Base-by-base conservation (phyloP, 2,329 filamentous ascomycete species). In the Scedosporium boydii region DNA sequence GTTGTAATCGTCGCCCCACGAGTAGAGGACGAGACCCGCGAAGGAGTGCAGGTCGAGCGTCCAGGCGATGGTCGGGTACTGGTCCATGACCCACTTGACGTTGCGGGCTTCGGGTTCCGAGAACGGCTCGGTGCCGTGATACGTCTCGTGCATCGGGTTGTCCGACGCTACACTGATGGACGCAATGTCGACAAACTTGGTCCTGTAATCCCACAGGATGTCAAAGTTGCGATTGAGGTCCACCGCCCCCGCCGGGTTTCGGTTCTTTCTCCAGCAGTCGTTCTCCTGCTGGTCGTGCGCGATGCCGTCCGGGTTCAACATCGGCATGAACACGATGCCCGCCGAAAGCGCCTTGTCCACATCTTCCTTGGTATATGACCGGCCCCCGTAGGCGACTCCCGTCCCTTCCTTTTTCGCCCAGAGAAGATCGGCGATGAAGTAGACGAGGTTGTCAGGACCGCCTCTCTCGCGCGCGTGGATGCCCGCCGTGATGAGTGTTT, bases 381-480 rank as follows among this genome's bases (percentile, higher is more conserved):
- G 77, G 61, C 71, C 73, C 56, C 82, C 83, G 66, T 83, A 86
- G 2, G 71, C 75, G 9, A 86, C 68, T 6, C 82, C 82, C 3
- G 72, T 75, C 23, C 76, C 75, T 41, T 76, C 72, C 67, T 78
- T 76, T 65, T 80, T 75, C 18, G 83, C 83, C 57, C 77, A 76
- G 3, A 86, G 75, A 3, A 86, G 74, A 67, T 86, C 83, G 0
- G 81, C 73, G 34, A 85, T 74, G 72, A 83, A 85, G 74, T 84
- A 84, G 53, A 86, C 70, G 14, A 85, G 73, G 63, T 80, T 76
- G 67, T 86, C 83, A 0, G 82, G 77, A 0, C 78, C 80, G 27
- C 82, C 83, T 9, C 83, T 79, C 71, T 86, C 83, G 26, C 83
- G 80, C 7, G 83, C 80, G 66, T 86, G 83, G 57, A 85, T 78